Evolutionary conservation across 73 alveolate genomes (phyloP).

Genomic region (Stentor coeruleus): DNA sequence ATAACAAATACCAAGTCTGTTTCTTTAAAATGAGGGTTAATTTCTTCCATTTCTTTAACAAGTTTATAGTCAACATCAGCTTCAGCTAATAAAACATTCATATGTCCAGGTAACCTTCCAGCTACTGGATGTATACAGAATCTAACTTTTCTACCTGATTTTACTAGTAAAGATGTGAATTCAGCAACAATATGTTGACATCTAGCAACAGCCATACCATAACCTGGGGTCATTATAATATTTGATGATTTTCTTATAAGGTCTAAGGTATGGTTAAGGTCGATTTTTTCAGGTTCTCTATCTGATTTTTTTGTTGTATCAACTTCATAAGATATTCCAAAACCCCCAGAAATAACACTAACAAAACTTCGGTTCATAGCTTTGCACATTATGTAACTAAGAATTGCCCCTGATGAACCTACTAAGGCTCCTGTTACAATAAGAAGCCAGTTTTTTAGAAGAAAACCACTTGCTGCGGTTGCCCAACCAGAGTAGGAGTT

Average conservation of each 20-base stretch:
- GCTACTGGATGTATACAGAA: constrained; percentile 89
- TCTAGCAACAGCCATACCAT: constrained; percentile 78
- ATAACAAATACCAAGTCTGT: constrained; percentile 56
- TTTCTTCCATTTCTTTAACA: constrained; percentile 60
- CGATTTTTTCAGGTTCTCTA: background rate
- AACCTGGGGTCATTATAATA: constrained; percentile 76
- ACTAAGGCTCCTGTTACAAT: constrained; percentile 74
- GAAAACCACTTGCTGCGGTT: constrained; percentile 65
- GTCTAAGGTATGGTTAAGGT: constrained; percentile 17
- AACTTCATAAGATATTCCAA: constrained; percentile 31
- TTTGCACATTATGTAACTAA: constrained; percentile 60
- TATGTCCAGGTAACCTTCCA: constrained; percentile 86
- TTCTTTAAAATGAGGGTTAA: constrained; percentile 48
- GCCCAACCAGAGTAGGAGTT: constrained; percentile 76
- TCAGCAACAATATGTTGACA: constrained; percentile 35
- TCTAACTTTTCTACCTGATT: constrained; percentile 11
- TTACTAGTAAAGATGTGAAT: constrained; percentile 18
- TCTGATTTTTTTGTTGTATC: background rate
- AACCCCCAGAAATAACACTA: constrained; percentile 60
- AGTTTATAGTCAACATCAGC: constrained; percentile 75
- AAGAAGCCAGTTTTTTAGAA: constrained; percentile 53
- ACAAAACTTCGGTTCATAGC: constrained; percentile 53
- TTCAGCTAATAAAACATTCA: constrained; percentile 76
- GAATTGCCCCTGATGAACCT: constrained; percentile 69
- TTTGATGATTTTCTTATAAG: constrained; percentile 27